Percentiles rank a stretch among this genome's conserved stretches.
Evolutionary conservation across 139 green algal genomes (phyloP).

Genomic region (Micractinium conductrix): DNA sequence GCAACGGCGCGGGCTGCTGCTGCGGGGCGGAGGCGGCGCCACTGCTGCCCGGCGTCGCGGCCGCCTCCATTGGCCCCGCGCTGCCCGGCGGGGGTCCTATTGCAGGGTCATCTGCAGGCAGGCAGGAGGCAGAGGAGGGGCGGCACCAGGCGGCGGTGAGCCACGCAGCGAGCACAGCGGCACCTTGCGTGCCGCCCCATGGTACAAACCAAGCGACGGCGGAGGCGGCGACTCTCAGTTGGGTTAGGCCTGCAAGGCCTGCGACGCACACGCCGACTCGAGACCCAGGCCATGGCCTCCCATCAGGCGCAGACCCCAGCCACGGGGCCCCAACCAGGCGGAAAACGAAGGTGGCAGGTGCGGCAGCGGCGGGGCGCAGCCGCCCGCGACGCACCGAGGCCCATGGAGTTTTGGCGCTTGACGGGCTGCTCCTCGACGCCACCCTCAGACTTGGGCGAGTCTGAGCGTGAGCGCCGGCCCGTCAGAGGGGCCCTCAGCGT

Average conservation of each 20-base stretch:
- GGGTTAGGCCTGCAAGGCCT: too few relatives aligned
- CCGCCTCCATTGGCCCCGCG: background rate
- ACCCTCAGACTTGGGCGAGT: constrained; percentile 27
- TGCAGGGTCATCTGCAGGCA: constrained; percentile 25
- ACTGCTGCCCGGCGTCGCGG: background rate
- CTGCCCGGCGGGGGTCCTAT: background rate
- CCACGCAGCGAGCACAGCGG: too few relatives aligned
- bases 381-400: background rate
- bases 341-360: too few relatives aligned
- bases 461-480: constrained; percentile 32
- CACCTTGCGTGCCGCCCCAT: too few relatives aligned
- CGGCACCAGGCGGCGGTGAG: background rate
- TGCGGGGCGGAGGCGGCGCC: background rate
- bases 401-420: constrained; percentile 45
- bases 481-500: constrained; percentile 23
- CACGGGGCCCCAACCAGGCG: too few relatives aligned
- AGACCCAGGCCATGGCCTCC: too few relatives aligned
- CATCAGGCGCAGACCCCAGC: too few relatives aligned
- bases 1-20: background rate
- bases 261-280: too few relatives aligned
- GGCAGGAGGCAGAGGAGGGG: background rate
- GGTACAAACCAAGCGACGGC: too few relatives aligned
- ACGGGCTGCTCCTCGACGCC: constrained; percentile 17
- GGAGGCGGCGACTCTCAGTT: too few relatives aligned
- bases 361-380: background rate